Conservation (phyloP, 305 asterid species). For the Ilex paraguariensis region DNA sequence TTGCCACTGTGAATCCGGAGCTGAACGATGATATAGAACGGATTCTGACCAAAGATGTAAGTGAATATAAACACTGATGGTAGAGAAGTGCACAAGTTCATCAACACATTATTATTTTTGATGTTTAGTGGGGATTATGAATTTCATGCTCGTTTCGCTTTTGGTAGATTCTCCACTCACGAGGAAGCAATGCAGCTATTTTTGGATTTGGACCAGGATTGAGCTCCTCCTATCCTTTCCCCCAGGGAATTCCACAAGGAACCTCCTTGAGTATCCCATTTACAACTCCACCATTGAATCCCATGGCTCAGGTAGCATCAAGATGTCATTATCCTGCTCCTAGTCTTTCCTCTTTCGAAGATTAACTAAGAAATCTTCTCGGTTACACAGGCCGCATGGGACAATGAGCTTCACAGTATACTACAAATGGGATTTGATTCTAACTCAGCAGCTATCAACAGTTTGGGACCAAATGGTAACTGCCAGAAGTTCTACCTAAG, state of each 20-base stretch:
- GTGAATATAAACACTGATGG: constrained; percentile 12
- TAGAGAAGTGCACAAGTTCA: too few species aligned
- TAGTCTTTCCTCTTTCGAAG: neutral
- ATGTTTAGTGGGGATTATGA: neutral
- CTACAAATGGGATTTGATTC: constrained; percentile 69
- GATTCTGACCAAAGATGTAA: constrained; percentile 74
- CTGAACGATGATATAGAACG: constrained; percentile 62
- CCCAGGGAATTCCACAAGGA: constrained; percentile 44
- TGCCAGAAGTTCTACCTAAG: neutral
- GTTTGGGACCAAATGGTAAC: constrained; percentile 60
- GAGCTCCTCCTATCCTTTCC: constrained; percentile 46
- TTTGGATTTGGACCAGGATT: constrained; percentile 45
- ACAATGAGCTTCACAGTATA: constrained; percentile 36
- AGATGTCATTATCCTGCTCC: neutral
- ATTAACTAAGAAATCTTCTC: neutral
- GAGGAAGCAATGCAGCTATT: constrained; percentile 31
- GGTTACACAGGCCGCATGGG: constrained; percentile 53
- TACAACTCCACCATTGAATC: constrained; percentile 38
- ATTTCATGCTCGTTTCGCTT: neutral
- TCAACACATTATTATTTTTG: neutral
- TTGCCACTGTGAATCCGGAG: constrained; percentile 88
- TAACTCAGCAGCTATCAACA: constrained; percentile 38
- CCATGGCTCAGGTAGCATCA: constrained; percentile 58
- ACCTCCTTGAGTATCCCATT: constrained; percentile 33
- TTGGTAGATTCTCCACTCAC: constrained; percentile 56